phyloP scores from a whole-genome alignment of 1,284 basidiomycete genomes.

The Tilletiopsis washingtonensis region DNA sequence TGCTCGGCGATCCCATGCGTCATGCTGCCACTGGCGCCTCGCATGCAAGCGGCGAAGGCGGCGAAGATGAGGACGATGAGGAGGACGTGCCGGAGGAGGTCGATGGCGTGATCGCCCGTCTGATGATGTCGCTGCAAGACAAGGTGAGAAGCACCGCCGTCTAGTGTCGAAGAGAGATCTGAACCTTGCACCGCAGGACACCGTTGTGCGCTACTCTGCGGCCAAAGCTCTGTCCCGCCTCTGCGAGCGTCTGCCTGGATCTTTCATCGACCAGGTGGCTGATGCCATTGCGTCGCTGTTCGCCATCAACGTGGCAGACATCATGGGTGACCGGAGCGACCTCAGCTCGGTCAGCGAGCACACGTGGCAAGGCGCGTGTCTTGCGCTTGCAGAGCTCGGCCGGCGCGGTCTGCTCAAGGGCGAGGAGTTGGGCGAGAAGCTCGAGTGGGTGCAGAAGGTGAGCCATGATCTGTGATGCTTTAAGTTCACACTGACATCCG shows the following conservation, averaged over 20 bases:
- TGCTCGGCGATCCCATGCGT: background rate
- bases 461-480: background rate
- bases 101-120: slow-evolving; percentile 65
- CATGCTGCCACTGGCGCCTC: background rate
- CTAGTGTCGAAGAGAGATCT: slow-evolving; percentile 2
- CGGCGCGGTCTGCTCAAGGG: slow-evolving; percentile 59
- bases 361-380: slow-evolving; percentile 89
- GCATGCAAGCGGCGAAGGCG: background rate
- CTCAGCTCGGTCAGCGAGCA: slow-evolving; percentile 59
- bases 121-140: slow-evolving; percentile 72
- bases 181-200: slow-evolving; percentile 59
- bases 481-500: background rate
- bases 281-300: slow-evolving; percentile 68
- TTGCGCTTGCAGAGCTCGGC: slow-evolving; percentile 86
- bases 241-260: slow-evolving; percentile 66
- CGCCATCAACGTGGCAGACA: slow-evolving; percentile 56
- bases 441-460: slow-evolving; percentile 25
- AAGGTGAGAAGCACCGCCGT: slow-evolving; percentile 54
- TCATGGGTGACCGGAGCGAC: slow-evolving; percentile 59
- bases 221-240: slow-evolving; percentile 88
- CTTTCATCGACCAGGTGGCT: slow-evolving; percentile 70
- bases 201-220: slow-evolving; percentile 85
- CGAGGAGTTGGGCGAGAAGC: slow-evolving; percentile 16
- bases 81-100: slow-evolving; percentile 75
- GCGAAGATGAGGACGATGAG: slow-evolving; percentile 40